A percentile compares a stretch with the other conserved stretches of the same genome.
Conservation (phyloP, 108 stramenopile genomes). For the Schizochytrium sp. region DNA sequence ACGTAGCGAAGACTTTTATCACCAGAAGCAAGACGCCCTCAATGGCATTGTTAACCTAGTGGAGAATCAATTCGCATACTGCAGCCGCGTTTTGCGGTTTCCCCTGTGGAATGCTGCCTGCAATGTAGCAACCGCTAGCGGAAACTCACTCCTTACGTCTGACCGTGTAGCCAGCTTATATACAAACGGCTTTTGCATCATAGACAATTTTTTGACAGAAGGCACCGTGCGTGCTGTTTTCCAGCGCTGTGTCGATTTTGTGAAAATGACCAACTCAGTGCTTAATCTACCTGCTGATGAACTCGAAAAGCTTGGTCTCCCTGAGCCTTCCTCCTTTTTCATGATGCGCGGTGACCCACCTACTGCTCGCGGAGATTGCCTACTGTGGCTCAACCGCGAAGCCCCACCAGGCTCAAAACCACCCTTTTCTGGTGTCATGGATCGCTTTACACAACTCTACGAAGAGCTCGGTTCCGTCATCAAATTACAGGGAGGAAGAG, state of each 20-base stretch:
- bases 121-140: constrained; percentile 1
- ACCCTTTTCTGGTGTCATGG: constrained; percentile 5
- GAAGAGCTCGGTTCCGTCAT: constrained; percentile 15
- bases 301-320: constrained; percentile 35
- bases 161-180: constrained; percentile 25
- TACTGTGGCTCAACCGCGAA: constrained; percentile 53
- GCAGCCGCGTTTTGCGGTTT: constrained; percentile 45
- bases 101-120: background rate
- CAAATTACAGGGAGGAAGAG: constrained; percentile 21
- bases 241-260: constrained; percentile 11
- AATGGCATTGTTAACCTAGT: constrained; percentile 48
- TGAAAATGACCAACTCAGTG: constrained; percentile 17
- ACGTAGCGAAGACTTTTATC: constrained; percentile 39
- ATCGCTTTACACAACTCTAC: constrained; percentile 19
- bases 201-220: constrained; percentile 31
- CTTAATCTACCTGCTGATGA: constrained; percentile 26
- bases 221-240: constrained; percentile 5
- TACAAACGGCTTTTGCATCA: constrained; percentile 48
- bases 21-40: constrained; percentile 50
- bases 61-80: constrained; percentile 32
- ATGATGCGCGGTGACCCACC: constrained; percentile 57
- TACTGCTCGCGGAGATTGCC: constrained; percentile 26
- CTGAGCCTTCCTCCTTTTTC: constrained; percentile 50
- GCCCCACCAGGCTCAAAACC: background rate
- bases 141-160: background rate